These are phyloP conservation scores for Cercospora sp. DNA, from an alignment of 2,329 filamentous ascomycete species.

Conservation along the genomic window DNA sequence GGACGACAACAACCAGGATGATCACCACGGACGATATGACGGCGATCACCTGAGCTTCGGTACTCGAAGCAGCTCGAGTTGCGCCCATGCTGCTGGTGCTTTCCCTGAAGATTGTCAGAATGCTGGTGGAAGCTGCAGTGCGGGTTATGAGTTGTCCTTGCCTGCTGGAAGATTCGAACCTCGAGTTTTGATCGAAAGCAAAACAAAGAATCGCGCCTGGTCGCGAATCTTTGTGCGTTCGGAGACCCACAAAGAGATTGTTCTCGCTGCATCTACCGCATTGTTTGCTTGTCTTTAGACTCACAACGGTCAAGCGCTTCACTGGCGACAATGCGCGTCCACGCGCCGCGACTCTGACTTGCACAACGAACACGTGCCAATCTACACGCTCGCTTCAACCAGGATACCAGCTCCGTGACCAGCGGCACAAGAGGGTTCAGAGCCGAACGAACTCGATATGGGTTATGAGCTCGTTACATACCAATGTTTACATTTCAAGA, in stretches of 20 bases:
- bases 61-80: constrained; percentile 2
- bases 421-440: neutral
- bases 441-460: neutral
- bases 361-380: neutral
- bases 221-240: neutral
- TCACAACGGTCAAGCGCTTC: neutral
- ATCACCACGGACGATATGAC: neutral
- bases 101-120: neutral
- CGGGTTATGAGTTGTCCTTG: neutral
- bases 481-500: constrained; percentile 1
- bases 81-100: neutral
- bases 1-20: neutral
- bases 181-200: neutral
- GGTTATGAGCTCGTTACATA: neutral
- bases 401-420: neutral
- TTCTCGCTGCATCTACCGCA: neutral
- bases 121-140: neutral
- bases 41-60: neutral
- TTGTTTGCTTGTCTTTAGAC: neutral
- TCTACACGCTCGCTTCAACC: neutral
- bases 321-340: neutral
- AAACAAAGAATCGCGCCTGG: neutral
- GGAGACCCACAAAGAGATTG: neutral
- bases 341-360: neutral
- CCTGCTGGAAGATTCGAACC: neutral